Evolutionary conservation across 192 early-diverging fungal genomes (phyloP).

Genomic region (Coemansia sp.): DNA sequence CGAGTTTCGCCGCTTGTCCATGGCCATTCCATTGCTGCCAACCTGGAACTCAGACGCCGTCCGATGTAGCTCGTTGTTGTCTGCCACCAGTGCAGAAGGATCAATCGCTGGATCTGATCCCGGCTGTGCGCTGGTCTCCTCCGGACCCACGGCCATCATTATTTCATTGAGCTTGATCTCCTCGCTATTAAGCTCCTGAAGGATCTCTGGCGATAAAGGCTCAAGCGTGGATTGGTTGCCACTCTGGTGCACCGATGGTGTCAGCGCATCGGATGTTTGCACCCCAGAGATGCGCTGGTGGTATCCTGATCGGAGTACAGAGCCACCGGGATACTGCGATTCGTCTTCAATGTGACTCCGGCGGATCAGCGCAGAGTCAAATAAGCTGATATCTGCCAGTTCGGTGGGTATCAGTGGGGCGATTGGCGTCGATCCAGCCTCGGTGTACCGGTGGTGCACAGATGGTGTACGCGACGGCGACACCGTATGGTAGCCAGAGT

Average conservation of each 20-base stretch:
- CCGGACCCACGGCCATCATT: conserved; percentile 39
- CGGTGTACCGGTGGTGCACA: no score
- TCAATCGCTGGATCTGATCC: conserved; percentile 3
- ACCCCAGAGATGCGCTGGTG: no score
- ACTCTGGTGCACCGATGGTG: neutral
- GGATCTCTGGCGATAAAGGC: conserved; percentile 14
- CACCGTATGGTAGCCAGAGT: neutral
- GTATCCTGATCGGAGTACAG: no score
- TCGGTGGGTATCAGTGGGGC: neutral
- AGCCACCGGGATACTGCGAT: no score
- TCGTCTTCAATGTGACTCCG: no score
- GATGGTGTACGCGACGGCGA: neutral
- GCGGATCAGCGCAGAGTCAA: no score
- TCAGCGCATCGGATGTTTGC: no score
- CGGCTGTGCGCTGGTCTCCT: neutral
- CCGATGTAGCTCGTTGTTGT: neutral
- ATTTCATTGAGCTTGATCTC: conserved; percentile 41
- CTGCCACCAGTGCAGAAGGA: neutral
- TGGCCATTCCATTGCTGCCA: neutral
- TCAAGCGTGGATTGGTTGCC: neutral
- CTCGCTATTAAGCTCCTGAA: conserved; percentile 27
- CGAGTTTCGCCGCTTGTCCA: conserved; percentile 1
- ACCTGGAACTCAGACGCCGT: neutral
- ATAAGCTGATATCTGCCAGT: neutral
- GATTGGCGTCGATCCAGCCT: neutral